These are phyloP conservation scores for Biancaea sappan DNA, from an alignment of 306 rosid genomes.

Conservation along the genomic window DNA sequence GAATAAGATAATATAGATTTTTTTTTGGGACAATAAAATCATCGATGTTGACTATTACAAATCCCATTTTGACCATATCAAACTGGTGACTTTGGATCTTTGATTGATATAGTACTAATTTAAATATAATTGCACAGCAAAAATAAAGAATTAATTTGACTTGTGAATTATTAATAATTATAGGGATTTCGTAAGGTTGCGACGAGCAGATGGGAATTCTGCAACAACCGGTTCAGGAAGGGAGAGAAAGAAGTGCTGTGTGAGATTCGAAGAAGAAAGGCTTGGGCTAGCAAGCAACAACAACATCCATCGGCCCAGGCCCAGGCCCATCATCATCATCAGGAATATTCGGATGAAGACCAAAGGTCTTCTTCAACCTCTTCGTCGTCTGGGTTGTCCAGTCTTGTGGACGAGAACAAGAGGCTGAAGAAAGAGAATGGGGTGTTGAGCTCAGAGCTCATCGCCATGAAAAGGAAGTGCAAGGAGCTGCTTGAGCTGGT, in stretches of 20 bases:
- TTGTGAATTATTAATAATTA: neutral
- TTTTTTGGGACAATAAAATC: no score
- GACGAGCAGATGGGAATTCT: slow-evolving; percentile 87
- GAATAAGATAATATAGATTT: no score
- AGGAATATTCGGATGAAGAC: slow-evolving; percentile 65
- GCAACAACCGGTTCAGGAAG: slow-evolving; percentile 74
- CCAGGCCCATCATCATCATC: neutral
- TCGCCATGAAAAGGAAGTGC: slow-evolving; percentile 66
- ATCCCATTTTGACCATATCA: no score
- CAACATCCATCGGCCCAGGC: neutral
- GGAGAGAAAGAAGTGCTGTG: slow-evolving; percentile 65
- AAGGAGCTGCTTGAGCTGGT: slow-evolving; percentile 72
- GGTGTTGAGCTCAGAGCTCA: slow-evolving; percentile 61
- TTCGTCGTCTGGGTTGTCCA: slow-evolving; percentile 55
- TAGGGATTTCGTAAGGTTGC: slow-evolving; percentile 90
- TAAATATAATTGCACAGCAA: no score
- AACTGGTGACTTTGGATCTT: no score
- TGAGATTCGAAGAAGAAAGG: slow-evolving; percentile 79
- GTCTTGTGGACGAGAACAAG: slow-evolving; percentile 75
- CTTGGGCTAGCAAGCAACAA: slow-evolving; percentile 64
- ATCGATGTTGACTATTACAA: no score
- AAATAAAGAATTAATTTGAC: neutral
- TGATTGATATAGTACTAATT: neutral
- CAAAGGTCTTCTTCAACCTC: slow-evolving; percentile 81
- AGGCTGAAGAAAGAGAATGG: slow-evolving; percentile 78